A percentile compares a stretch with the other conserved stretches of the same genome.
Conservation (phyloP, 257 asterid species). For the Solanum pinnatisectum region DNA sequence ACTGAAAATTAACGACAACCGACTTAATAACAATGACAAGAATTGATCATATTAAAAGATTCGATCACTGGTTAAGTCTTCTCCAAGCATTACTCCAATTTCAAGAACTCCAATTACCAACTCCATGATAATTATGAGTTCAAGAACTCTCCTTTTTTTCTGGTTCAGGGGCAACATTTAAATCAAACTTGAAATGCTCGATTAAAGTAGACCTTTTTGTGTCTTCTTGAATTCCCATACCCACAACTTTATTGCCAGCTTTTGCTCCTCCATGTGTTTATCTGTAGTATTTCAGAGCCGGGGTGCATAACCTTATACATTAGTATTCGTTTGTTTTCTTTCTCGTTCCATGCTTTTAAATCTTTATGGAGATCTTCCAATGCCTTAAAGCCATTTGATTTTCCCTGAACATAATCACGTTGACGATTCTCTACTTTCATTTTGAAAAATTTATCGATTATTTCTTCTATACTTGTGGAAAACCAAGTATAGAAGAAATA, state of each 20-base stretch:
- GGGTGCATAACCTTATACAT: not conserved
- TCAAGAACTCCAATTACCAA: not conserved
- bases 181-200: not conserved
- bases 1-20: not conserved
- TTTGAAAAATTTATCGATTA: not conserved
- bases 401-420: not conserved
- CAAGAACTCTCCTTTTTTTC: not conserved
- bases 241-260: not conserved
- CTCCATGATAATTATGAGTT: not conserved
- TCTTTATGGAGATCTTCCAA: not conserved
- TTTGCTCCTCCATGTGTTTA: not conserved
- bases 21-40: not conserved
- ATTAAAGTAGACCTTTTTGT: not conserved
- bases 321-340: not conserved
- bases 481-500: not conserved
- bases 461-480: not conserved
- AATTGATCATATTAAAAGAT: not conserved
- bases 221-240: not conserved
- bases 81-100: not conserved
- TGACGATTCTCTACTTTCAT: not conserved
- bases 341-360: not conserved
- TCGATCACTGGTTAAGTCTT: not conserved
- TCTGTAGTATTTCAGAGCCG: not conserved
- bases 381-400: not conserved
- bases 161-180: not conserved